Base-by-base conservation (phyloP, 2,329 filamentous ascomycete species). In the Coniella vitis region DNA sequence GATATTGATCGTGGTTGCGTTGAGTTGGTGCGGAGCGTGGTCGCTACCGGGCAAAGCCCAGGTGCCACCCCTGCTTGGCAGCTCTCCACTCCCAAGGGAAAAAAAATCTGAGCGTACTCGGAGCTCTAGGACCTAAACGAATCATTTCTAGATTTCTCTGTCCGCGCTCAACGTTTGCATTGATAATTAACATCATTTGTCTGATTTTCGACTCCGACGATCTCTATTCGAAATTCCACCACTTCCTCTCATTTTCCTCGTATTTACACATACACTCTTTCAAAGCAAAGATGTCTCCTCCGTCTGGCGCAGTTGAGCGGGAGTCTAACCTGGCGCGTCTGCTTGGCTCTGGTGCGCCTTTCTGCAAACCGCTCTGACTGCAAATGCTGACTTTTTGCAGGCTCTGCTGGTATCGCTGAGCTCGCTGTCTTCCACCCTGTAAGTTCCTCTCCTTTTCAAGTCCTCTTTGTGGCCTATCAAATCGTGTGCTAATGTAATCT, bases 351-450 rank as follows among this genome's bases (percentile, higher is more conserved):
- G 93, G 93, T 96, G 49, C 49, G 52, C 47, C 12, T 38, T 36
- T 40, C 42, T 20, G 19, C 19, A 20, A 36, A 45, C 51, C 38
- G 31, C 42, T 46, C 45, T 43, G 21, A 32, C 21, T 36, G 20
- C n/a, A 25, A 16, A 17, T 45, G 45, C 53, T 55, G 45, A 48
- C 34, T 17, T 47, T 44, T 55, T 34, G 25, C 60, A 96, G 90
- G 90, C 63, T 88, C 84, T 64, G 90, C 90, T 64, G 90, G 90
- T 74, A 91, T 96, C 67, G 85, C 90, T 61, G 91, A 96, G 72
- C 76, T 96, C 63, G 82, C 89, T 63, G 82, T 96, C 67, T 96
- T 96, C 76, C 89, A 95, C 66, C 89, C 89, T 56, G 89, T 89
- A 77, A 53, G 51, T 25, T 41, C 4, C 25, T 7, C 10, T 58